phyloP scores from a whole-genome alignment of 805 yeast species.

The Candida succiphila region DNA sequence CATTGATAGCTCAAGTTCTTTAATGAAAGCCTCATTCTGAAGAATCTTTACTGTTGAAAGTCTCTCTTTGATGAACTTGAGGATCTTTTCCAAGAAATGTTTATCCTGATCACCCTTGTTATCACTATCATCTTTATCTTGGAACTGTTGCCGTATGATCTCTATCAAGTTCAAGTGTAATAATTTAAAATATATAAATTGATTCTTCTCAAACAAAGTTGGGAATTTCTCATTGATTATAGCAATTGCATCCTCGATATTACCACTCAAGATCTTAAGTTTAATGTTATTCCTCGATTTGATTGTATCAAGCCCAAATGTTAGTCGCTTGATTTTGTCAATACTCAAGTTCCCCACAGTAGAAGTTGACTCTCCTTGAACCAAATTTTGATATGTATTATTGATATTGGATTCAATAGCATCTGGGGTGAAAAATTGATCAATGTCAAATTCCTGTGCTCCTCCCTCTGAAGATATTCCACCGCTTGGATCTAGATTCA shows the following conservation, averaged over 20 bases:
- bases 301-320: constrained; percentile 39
- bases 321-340: constrained; percentile 9
- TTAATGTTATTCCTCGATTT: constrained; percentile 44
- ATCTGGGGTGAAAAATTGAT: constrained; percentile 4
- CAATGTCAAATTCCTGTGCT: constrained; percentile 2
- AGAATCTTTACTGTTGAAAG: constrained; percentile 19
- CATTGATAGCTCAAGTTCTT: constrained; percentile 76
- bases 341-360: constrained; percentile 1
- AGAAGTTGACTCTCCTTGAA: neutral
- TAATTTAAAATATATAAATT: constrained; percentile 60
- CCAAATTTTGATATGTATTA: constrained; percentile 5
- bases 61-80: constrained; percentile 51
- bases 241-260: constrained; percentile 48
- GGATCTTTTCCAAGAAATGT: constrained; percentile 40
- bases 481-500: neutral
- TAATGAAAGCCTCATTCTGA: constrained; percentile 43
- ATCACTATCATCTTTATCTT: constrained; percentile 8
- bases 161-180: constrained; percentile 70
- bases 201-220: constrained; percentile 51
- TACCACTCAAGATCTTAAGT: constrained; percentile 44
- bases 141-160: constrained; percentile 53
- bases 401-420: constrained; percentile 8
- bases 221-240: constrained; percentile 53
- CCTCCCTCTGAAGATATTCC: neutral
- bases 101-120: constrained; percentile 24